Evolutionary conservation across 1,139 yeast species (phyloP), one percentile per base, ranked within the genome.

Genomic region (Pichia norvegensis): DNA sequence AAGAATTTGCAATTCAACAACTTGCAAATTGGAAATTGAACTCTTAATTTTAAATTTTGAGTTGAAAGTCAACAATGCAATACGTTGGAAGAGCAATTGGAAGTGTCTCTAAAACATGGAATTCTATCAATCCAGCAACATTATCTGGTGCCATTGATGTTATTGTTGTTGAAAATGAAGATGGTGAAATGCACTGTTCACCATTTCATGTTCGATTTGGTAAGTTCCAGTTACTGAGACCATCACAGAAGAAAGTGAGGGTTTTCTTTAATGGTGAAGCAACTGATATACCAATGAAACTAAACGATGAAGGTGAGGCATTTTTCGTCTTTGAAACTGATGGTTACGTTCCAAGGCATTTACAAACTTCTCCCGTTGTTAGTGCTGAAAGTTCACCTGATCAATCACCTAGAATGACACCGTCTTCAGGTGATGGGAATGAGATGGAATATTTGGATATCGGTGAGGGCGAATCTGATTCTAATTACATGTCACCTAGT

Each of bases 191-290:
- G 44, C 84, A 86, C 49, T 90, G 97, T 58, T 87, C 97, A 8
- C 98, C 99, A 8, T 94, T 95, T 73, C 99, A 92, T 65, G 85
- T 92, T 38, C 71, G 99, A 48, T 94, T 92, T 67, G 99, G 98
- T 35, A 86, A 86, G 68, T 86, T 92, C 64, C 95, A 90, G 58
- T 73, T 92, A 55, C 70, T 92, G 52, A 79, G 95, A 58, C 99
- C 99, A n/a, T 85, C 95, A 36, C 97, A 92, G 62, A 92, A 90
- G 69, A 90, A 87, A 63, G 95, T 92, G 43, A 95, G 85, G 51
- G 79, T 92, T 51, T 75, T 78, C 37, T 95, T 94, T 37, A 92
- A 92, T 66, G 97, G 84, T 33, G 75, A 75, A 51, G 74, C 81
- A 46, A 84, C 95, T 0, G 83, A 86, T 56, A 70, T 90, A 47